Conservation (phyloP, 2,329 filamentous ascomycete species). For the Aspergillus pseudoglaucus region DNA sequence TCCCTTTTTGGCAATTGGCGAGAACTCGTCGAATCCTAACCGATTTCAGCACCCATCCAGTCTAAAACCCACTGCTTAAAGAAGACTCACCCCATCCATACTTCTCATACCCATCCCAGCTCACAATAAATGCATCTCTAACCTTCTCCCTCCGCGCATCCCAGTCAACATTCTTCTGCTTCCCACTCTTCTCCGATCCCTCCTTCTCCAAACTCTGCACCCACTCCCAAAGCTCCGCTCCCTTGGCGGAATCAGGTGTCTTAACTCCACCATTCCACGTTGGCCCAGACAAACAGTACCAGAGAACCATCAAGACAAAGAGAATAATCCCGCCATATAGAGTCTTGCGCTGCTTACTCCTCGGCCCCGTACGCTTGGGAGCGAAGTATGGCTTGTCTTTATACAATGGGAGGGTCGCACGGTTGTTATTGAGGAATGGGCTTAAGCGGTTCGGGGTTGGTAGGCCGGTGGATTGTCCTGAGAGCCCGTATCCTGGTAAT, state of each 20-base stretch:
- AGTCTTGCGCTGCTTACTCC: slow-evolving; percentile 60
- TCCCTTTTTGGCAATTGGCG: slow-evolving; percentile 72
- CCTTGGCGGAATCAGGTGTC: slow-evolving; percentile 28
- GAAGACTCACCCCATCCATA: slow-evolving; percentile 78
- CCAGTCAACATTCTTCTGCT: slow-evolving; percentile 59
- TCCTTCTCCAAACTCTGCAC: slow-evolving; percentile 42
- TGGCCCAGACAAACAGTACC: slow-evolving; percentile 49
- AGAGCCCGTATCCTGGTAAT: slow-evolving; percentile 33
- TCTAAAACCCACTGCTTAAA: background rate
- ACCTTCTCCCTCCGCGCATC: slow-evolving; percentile 69
- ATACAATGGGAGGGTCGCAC: slow-evolving; percentile 76
- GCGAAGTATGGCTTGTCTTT: slow-evolving; percentile 88
- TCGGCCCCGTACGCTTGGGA: slow-evolving; percentile 49
- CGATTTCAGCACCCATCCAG: slow-evolving; percentile 18
- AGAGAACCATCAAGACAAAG: slow-evolving; percentile 54
- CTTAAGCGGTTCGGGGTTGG: slow-evolving; percentile 38
- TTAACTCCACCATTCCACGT: slow-evolving; percentile 15
- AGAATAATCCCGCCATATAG: slow-evolving; percentile 49
- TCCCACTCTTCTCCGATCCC: slow-evolving; percentile 18
- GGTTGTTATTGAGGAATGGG: slow-evolving; percentile 56
- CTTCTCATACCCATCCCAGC: slow-evolving; percentile 87
- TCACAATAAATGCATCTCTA: slow-evolving; percentile 80
- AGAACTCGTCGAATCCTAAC: slow-evolving; percentile 63
- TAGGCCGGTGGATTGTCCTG: slow-evolving; percentile 47
- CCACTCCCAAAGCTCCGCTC: slow-evolving; percentile 50